Evolutionary conservation across 1,139 yeast genomes (phyloP), one percentile per base, ranked within the genome.

Genomic region (Magnusiomyces magnusii): DNA sequence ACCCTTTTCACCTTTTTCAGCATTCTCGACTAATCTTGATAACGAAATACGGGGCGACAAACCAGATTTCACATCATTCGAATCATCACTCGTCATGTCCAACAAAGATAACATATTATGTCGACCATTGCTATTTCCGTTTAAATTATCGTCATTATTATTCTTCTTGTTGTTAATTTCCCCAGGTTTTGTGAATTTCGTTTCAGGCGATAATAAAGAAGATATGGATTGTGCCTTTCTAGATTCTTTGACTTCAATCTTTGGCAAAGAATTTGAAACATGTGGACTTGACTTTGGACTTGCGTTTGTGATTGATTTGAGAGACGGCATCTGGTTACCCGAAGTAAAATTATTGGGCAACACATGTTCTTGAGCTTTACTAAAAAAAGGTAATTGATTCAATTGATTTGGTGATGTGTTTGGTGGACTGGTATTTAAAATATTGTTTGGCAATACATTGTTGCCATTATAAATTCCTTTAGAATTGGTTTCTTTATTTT

Each of bases 41-140:
- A 31, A 15, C 7, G 49, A 24, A 41, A 52, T 36, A 39, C 55
- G 47, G 17, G 55, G 55, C 2, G 55, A 52, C 5, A 24, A 31
- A 19, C 17, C 19, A 10, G 44, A n/a, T n/a, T 39, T 39, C 17
- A 5, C n/a, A 19, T 7, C 21, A 24, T 23, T 21, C 5, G 36
- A 31, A 31, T 7, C 17, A 15, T 39, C 44, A 39, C 19, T 9
- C 3, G 17, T n/a, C 5, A 39, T 15, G 19, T 39, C 19, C 44
- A 39, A 39, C 17, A 39, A 15, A n/a, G 44, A 39, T 3, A 5
- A 5, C 44, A 39, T 39, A 3, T 10, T 39, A n/a, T 39, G 44
- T 3, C 44, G 44, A 19, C 44, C 44, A n/a, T 39, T 39, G 44
- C 44, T 39, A n/a, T 5, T 39, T 10, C 44, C 19, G 3, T 19